Percentiles rank a stretch among this genome's conserved stretches.
Evolutionary conservation across 305 asterid genomes (phyloP).

Genomic region (Fraxinus sp.): DNA sequence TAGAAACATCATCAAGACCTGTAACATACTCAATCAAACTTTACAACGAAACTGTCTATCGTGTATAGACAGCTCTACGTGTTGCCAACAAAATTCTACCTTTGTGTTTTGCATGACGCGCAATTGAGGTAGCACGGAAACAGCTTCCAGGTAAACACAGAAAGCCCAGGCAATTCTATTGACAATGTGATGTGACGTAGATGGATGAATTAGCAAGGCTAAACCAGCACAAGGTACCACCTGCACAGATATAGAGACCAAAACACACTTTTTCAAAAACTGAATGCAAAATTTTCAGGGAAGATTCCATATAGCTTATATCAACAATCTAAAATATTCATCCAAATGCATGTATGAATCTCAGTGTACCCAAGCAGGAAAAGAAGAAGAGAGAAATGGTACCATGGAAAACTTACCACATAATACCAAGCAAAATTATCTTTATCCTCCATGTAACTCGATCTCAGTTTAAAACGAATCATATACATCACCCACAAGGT

Average conservation of each 20-base stretch:
- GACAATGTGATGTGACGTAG: constrained; percentile 42
- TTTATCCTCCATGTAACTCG: constrained; percentile 84
- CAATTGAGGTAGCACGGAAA: constrained; percentile 68
- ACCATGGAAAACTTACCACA: constrained; percentile 50
- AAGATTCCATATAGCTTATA: neutral
- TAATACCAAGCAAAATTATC: constrained; percentile 62
- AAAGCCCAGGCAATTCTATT: constrained; percentile 63
- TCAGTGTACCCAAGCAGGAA: neutral
- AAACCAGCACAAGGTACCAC: constrained; percentile 55
- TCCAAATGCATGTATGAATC: neutral
- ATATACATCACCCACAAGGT: constrained; percentile 81
- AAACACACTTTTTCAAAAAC: constrained; percentile 4
- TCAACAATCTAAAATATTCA: neutral
- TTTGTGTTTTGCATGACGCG: constrained; percentile 73
- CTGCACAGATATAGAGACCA: constrained; percentile 29
- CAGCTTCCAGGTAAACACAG: constrained; percentile 67
- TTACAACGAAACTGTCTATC: neutral
- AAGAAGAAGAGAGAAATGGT: neutral
- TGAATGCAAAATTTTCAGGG: constrained; percentile 6
- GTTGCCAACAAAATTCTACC: constrained; percentile 23
- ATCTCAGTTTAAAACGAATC: constrained; percentile 65
- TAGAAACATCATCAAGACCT: neutral
- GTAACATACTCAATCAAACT: neutral
- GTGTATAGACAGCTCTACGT: neutral
- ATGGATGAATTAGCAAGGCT: constrained; percentile 52